Evolutionary conservation across 169 alveolate genomes (phyloP).

Genomic region (Plasmodium cynomolgi): DNA sequence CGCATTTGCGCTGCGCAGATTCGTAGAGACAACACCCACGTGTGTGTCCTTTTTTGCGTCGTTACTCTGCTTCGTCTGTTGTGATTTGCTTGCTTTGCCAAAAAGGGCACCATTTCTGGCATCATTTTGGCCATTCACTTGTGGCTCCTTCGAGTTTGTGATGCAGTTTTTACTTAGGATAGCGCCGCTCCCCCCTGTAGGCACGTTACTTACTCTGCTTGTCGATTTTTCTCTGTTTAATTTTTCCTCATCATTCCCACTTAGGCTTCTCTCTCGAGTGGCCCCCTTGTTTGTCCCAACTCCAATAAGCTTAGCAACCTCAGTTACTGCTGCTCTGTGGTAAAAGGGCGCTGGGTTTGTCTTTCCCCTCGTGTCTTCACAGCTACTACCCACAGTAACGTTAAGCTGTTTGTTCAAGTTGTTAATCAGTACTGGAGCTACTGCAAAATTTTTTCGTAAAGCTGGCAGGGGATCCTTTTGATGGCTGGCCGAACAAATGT

Average conservation of each 20-base stretch:
- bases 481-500: neutral
- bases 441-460: neutral
- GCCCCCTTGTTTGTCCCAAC: neutral
- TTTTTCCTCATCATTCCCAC: neutral
- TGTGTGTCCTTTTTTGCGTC: neutral
- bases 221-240: neutral
- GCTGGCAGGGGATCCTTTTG: neutral
- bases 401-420: neutral
- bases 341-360: neutral
- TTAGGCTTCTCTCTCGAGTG: neutral
- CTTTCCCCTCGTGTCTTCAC: neutral
- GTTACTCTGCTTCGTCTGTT: neutral
- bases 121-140: neutral
- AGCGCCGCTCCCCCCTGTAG: neutral
- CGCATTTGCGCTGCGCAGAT: neutral
- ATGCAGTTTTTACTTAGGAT: neutral
- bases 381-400: neutral
- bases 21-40: neutral
- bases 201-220: neutral
- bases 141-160: neutral
- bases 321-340: neutral
- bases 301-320: neutral
- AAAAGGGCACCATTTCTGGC: neutral
- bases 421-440: neutral
- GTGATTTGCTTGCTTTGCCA: neutral